phyloP scores from a whole-genome alignment of 306 rosid species.

The Ormosia emarginata region DNA sequence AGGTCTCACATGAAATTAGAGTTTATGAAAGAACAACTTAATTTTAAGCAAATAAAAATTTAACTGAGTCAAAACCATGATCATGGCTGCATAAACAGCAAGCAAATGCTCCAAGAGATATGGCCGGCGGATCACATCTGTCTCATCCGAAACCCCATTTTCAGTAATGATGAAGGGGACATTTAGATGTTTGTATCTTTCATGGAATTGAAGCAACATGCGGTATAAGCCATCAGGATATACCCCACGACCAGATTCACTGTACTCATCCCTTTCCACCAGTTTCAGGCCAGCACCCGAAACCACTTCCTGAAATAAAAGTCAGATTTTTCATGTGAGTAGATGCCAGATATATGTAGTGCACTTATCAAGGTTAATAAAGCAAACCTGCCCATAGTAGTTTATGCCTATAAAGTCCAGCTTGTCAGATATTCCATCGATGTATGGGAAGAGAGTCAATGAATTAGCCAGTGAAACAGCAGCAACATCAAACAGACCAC shows the following conservation, averaged over 20 bases:
- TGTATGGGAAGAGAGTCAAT: constrained; percentile 68
- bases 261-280: constrained; percentile 85
- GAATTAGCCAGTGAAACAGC: constrained; percentile 79
- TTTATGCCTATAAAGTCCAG: constrained; percentile 90
- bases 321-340: constrained; percentile 8
- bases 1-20: constrained; percentile 11
- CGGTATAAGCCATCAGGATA: constrained; percentile 97
- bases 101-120: constrained; percentile 88
- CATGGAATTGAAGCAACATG: constrained; percentile 86
- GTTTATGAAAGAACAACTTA: neutral
- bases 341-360: constrained; percentile 7
- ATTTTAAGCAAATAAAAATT: neutral
- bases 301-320: constrained; percentile 63
- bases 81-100: constrained; percentile 78
- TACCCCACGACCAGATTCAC: constrained; percentile 98
- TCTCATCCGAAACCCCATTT: constrained; percentile 88
- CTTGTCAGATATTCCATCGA: constrained; percentile 77
- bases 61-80: constrained; percentile 48
- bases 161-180: constrained; percentile 82
- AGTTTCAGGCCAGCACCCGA: constrained; percentile 84
- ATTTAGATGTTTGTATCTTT: constrained; percentile 81
- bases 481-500: constrained; percentile 84
- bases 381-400: constrained; percentile 90
- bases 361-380: constrained; percentile 19
- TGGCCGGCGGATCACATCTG: constrained; percentile 88